A percentile compares a stretch with the other conserved stretches of the same genome.
Conservation (phyloP, 257 asterid species). For the Petunia secreta region DNA sequence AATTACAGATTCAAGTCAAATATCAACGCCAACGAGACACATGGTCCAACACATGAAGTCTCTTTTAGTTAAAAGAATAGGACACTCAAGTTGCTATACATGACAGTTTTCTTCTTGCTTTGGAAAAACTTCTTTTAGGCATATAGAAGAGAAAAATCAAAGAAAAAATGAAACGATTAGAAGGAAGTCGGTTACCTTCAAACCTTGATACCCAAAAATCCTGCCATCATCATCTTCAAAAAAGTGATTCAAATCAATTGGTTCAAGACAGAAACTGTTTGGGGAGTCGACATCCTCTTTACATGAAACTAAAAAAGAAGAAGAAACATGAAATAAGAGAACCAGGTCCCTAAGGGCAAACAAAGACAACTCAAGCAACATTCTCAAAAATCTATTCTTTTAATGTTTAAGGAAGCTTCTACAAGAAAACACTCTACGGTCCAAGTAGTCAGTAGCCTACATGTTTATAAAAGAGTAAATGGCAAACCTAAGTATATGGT, state of each 20-base stretch:
- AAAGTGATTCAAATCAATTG: constrained; percentile 75
- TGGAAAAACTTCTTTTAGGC: neutral
- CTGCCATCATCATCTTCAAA: constrained; percentile 83
- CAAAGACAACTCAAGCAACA: neutral
- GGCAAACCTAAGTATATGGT: constrained; percentile 63
- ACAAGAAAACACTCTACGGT: neutral
- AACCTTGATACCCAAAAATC: constrained; percentile 77
- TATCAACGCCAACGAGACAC: neutral
- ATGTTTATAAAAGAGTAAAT: neutral
- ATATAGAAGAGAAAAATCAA: neutral
- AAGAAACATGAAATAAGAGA: neutral
- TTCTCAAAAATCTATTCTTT: neutral
- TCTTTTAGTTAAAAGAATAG: neutral
- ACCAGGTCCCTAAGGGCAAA: constrained; percentile 20
- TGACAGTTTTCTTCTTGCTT: neutral
- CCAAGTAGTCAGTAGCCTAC: neutral
- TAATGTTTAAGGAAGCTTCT: neutral
- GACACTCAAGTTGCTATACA: neutral
- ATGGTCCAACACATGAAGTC: constrained; percentile 2
- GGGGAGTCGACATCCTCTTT: constrained; percentile 76
- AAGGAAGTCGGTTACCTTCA: constrained; percentile 56
- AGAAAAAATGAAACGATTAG: neutral
- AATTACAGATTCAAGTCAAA: neutral
- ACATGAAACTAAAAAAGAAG: constrained; percentile 54
- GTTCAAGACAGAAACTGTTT: constrained; percentile 58